Evolutionary conservation across 441 rosid species (phyloP).

Genomic region (Croton laevigatus): DNA sequence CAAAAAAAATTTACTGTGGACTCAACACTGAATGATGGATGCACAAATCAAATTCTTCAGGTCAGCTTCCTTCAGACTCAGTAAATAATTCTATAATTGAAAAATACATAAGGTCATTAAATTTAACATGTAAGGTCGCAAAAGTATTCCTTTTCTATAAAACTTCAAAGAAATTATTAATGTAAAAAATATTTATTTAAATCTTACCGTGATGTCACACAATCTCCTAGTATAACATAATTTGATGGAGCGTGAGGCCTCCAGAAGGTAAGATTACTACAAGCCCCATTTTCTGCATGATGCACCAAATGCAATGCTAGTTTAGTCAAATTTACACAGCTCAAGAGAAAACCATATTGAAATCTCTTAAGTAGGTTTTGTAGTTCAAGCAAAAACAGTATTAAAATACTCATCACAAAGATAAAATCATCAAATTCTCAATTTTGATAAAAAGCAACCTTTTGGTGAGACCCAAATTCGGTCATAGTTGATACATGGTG

Average conservation of each 20-base stretch:
- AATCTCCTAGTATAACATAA: slow-evolving; percentile 96
- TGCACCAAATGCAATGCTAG: slow-evolving; percentile 21
- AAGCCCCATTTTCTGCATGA: slow-evolving; percentile 71
- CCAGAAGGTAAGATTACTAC: slow-evolving; percentile 91
- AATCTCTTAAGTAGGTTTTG: slow-evolving; percentile 6
- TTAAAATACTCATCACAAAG: slow-evolving; percentile 10
- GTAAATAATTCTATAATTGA: neutral
- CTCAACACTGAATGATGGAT: neutral
- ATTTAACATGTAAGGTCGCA: neutral
- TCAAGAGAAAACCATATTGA: slow-evolving; percentile 10
- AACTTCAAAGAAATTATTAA: neutral
- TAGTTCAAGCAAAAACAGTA: slow-evolving; percentile 11
- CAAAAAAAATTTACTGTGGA: neutral
- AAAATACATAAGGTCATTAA: neutral
- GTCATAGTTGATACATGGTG: slow-evolving; percentile 85
- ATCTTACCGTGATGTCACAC: slow-evolving; percentile 94
- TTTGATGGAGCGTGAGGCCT: slow-evolving; percentile 96
- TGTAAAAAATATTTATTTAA: neutral
- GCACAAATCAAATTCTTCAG: neutral
- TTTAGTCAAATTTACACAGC: no score
- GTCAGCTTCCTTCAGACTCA: neutral
- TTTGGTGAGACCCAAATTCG: slow-evolving; percentile 86
- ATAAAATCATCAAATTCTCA: slow-evolving; percentile 13
- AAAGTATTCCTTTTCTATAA: neutral
- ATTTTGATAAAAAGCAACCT: slow-evolving; percentile 46